Evolutionary conservation across 306 rosid genomes (phyloP).

Genomic region (Prinsepia uniflora): DNA sequence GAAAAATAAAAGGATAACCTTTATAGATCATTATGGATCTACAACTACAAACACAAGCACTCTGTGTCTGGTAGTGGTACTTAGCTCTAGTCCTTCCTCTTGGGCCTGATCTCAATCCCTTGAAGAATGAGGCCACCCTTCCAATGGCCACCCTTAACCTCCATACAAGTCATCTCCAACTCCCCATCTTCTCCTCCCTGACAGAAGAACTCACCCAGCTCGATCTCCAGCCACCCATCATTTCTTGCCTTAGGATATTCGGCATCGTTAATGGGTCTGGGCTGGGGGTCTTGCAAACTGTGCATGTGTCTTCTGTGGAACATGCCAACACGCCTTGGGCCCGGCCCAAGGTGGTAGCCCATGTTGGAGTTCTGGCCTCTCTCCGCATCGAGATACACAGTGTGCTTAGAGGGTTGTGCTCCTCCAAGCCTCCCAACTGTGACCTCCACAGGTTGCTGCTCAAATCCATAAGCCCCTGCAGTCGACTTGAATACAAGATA

Average conservation of each 20-base stretch:
- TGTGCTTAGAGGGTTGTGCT: conserved; percentile 6
- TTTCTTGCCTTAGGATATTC: conserved; percentile 35
- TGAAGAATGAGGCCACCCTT: conserved; percentile 65
- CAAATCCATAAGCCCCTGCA: conserved; percentile 37
- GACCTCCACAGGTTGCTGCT: conserved; percentile 46
- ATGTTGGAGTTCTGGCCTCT: conserved; percentile 14
- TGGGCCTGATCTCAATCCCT: conserved; percentile 72
- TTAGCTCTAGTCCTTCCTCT: neutral
- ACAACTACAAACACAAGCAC: neutral
- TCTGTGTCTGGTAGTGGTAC: no score
- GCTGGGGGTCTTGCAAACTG: neutral
- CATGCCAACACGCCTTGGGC: conserved; percentile 32
- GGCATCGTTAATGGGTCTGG: neutral
- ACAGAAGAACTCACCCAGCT: conserved; percentile 57
- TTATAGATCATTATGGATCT: neutral
- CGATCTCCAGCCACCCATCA: conserved; percentile 68
- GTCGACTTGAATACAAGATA: conserved; percentile 54
- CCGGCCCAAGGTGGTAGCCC: conserved; percentile 33
- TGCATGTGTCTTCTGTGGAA: conserved; percentile 18
- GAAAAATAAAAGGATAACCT: neutral
- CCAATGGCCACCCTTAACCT: conserved; percentile 48
- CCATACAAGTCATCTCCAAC: conserved; percentile 46
- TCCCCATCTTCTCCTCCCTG: conserved; percentile 31
- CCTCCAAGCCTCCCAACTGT: conserved; percentile 42
- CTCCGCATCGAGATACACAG: conserved; percentile 36